Evolutionary conservation across 768 basidiomycete genomes (phyloP), one percentile per base, ranked within the genome.

Genomic region (Panellus pusillus): DNA sequence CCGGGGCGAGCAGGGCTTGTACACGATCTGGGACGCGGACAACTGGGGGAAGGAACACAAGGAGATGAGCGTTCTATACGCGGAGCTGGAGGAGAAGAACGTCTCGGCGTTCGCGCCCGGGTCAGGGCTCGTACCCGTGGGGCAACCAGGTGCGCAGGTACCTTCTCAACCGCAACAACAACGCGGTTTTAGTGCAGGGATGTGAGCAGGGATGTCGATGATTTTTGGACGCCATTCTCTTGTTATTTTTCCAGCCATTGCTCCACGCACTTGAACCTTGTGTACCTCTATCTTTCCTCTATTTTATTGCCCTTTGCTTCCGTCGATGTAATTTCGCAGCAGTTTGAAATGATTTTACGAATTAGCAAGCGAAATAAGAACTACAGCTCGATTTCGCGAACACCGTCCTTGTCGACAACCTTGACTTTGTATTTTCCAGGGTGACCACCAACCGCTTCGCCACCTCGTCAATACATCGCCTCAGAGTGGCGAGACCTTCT

Each of bases 351-450:
- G 24, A 24, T 35, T 35, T 35, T 14, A 35, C 8, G 32, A 35
- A 35, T 32, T 35, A 35, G 9, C 32, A 35, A 35, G 32, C 32
- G 32, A 35, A 35, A 35, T 35, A 35, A 24, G 3, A 35, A 28
- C 54, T 74, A 89, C 61, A 96, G 65, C 64, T 91, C 84, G 51
- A 95, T 74, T 61, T 90, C 88, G 50, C 92, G 79, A 20, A 91
- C 78, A 46, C 95, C 95, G 66, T 95, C 89, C 72, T 87, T 93
- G 73, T 97, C 93, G 29, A 97, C 91, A 12, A 97, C 75, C 68
- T 93, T 93, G 61, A 95, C 86, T 68, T 87, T 92, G 76, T 91
- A 96, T 62, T 76, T 85, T 39, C 84, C 87, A 1, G 89, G 57
- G 83, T 82, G 53, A 96, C 85, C 47, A 91, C 83, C 58, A 93